Evolutionary conservation across 1,139 yeast species (phyloP), one percentile per base, ranked within the genome.

Genomic region (Cylindricascospora bacillispora): DNA sequence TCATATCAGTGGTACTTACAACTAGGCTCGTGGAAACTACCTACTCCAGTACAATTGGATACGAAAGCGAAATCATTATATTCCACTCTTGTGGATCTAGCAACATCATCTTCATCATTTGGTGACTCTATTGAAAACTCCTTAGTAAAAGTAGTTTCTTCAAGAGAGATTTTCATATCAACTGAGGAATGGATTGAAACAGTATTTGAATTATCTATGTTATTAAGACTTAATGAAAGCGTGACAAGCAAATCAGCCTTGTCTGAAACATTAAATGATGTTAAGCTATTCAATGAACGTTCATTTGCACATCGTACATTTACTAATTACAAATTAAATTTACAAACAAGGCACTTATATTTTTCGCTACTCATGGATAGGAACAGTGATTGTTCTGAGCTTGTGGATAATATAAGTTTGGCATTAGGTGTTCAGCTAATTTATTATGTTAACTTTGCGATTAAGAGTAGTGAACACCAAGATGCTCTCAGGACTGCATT

Each of bases 11-110:
- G 56, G 55, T 37, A 38, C 18, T 24, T 52, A 5, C 43, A 47
- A 15, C 27, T 52, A 19, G 43, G 43, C 4, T 38, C 39, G 18
- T 52, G 57, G 57, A 40, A 44, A 15, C 31, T 51, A 5, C 52
- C 54, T 4, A 14, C 25, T 3, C 47, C 52, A 10, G 39, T 32
- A 10, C 19, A 15, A 4, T 25, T 40, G 2, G 34, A 36, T 9
- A 33, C 40, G 2, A 37, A 34, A 12, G 39, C 39, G 4, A 38
- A 41, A 19, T 43, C 40, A 1, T 25, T 49, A 6, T 52, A 50
- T 25, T 30, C 37, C 13, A n/a, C n/a, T n/a, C n/a, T n/a, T n/a
- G n/a, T n/a, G n/a, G n/a, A n/a, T n/a, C n/a, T n/a, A n/a, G n/a
- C n/a, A n/a, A n/a, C n/a, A n/a, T n/a, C n/a, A n/a, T n/a, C n/a